phyloP scores from a whole-genome alignment of 2,329 filamentous ascomycete species.

The Exophiala aquamarina region DNA sequence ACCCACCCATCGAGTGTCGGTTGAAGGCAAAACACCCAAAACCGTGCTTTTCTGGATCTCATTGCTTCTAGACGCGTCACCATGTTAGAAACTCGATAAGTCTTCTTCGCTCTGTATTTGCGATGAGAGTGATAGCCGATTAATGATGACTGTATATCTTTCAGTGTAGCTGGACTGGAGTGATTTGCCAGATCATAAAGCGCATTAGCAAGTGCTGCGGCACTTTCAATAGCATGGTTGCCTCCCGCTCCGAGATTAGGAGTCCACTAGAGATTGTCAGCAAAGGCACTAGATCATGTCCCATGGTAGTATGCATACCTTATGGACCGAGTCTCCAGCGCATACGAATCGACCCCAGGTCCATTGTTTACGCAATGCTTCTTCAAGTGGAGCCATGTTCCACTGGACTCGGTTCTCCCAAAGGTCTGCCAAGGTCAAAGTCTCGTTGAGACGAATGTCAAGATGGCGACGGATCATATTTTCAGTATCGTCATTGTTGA shows the following conservation, averaged over 20 bases:
- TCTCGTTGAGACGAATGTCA: slow-evolving; percentile 30
- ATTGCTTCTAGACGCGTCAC: too few species aligned
- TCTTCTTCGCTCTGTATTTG: too few species aligned
- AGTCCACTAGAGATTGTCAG: slow-evolving; percentile 33
- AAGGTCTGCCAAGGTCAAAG: slow-evolving; percentile 36
- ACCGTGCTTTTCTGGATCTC: too few species aligned
- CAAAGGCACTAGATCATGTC: not conserved
- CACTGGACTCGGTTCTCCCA: slow-evolving; percentile 30
- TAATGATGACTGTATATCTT: not conserved
- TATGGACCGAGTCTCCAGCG: slow-evolving; percentile 46
- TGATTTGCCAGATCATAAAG: slow-evolving; percentile 16
- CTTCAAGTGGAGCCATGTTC: slow-evolving; percentile 34
- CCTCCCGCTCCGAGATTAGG: slow-evolving; percentile 41
- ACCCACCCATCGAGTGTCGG: not conserved
- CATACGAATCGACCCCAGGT: slow-evolving; percentile 40
- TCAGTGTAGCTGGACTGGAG: slow-evolving; percentile 1
- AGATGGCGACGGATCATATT: slow-evolving; percentile 29
- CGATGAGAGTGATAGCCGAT: too few species aligned
- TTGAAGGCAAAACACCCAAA: not conserved
- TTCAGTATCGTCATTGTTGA: slow-evolving; percentile 35
- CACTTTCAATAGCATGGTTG: slow-evolving; percentile 44
- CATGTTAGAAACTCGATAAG: too few species aligned
- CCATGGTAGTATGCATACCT: slow-evolving; percentile 29
- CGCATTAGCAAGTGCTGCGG: slow-evolving; percentile 36
- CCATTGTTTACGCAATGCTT: slow-evolving; percentile 42